These are phyloP conservation scores for Hypocrella siamensis DNA, from an alignment of 2,329 filamentous ascomycete species.

Conservation along the genomic window DNA sequence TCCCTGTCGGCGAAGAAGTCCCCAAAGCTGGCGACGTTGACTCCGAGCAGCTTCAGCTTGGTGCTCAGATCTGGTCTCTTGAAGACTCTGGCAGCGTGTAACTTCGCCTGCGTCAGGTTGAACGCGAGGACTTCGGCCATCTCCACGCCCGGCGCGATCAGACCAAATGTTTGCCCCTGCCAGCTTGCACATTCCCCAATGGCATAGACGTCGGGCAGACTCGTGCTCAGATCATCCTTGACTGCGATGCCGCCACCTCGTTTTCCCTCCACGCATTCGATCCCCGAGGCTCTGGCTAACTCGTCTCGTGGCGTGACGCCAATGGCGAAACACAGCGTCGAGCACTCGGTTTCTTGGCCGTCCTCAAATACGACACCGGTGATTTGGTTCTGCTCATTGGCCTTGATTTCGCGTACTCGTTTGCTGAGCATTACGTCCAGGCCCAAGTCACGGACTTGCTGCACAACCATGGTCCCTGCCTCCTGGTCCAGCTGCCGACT, in stretches of 20 bases:
- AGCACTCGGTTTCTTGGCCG: conserved; percentile 60
- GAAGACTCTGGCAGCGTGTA: conserved; percentile 54
- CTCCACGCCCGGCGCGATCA: conserved; percentile 80
- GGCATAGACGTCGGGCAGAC: conserved; percentile 58
- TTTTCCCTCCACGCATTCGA: conserved; percentile 54
- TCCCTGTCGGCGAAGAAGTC: conserved; percentile 87
- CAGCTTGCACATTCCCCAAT: conserved; percentile 87
- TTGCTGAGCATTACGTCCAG: conserved; percentile 69
- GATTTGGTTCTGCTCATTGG: conserved; percentile 50
- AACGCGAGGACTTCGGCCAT: conserved; percentile 88
- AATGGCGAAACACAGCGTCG: conserved; percentile 79
- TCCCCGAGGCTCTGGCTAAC: conserved; percentile 51
- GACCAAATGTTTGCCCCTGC: conserved; percentile 72
- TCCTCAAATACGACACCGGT: conserved; percentile 67
- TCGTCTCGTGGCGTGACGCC: conserved; percentile 72
- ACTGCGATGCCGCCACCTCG: conserved; percentile 65
- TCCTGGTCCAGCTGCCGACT: conserved; percentile 70
- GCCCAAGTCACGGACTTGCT: conserved; percentile 64
- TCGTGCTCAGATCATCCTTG: conserved; percentile 52
- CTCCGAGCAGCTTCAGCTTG: conserved; percentile 76
- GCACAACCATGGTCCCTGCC: conserved; percentile 66
- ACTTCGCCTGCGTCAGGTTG: conserved; percentile 72
- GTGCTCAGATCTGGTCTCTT: conserved; percentile 79
- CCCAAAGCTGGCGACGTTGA: conserved; percentile 85
- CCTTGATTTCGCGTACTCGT: conserved; percentile 56